Evolutionary conservation across 371 early-diverging fungal genomes (phyloP).

Genomic region (Apophysomyces ossiformis): DNA sequence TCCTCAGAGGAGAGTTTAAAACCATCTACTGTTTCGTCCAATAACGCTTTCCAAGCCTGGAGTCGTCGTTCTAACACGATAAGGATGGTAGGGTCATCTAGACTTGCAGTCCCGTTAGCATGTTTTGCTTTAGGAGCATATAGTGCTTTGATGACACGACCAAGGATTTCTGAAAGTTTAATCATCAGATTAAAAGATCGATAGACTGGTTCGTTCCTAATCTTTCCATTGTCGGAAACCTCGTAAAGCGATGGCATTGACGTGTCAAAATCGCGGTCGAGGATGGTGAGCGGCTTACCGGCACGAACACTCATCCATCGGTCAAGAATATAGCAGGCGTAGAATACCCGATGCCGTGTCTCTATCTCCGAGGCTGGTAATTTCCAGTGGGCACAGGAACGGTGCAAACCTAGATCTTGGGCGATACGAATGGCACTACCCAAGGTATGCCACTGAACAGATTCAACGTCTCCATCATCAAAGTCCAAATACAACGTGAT

Average conservation of each 20-base stretch:
- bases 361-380: slow-evolving; percentile 53
- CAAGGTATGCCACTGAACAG: slow-evolving; percentile 51
- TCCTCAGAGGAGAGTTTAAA: slow-evolving; percentile 25
- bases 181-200: slow-evolving; percentile 30
- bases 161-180: slow-evolving; percentile 38
- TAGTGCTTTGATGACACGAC: slow-evolving; percentile 32
- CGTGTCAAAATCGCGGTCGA: slow-evolving; percentile 47
- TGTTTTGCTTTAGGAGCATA: slow-evolving; percentile 42
- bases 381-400: slow-evolving; percentile 52
- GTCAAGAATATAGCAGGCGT: slow-evolving; percentile 59
- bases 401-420: slow-evolving; percentile 65
- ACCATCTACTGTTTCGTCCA: slow-evolving; percentile 21
- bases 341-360: slow-evolving; percentile 60
- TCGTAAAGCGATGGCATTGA: slow-evolving; percentile 33
- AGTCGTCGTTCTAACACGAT: slow-evolving; percentile 38
- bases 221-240: slow-evolving; percentile 2
- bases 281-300: slow-evolving; percentile 45
- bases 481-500: slow-evolving; percentile 40
- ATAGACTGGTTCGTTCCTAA: slow-evolving; percentile 21
- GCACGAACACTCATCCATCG: slow-evolving; percentile 45
- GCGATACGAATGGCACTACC: slow-evolving; percentile 66
- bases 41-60: slow-evolving; percentile 27
- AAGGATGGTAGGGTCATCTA: slow-evolving; percentile 36
- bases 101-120: slow-evolving; percentile 31
- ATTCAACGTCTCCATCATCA: slow-evolving; percentile 34